A percentile compares a stretch with the other conserved stretches of the same genome.
These are phyloP conservation scores for Coniochaeta hoffmannii DNA, from an alignment of 2,329 filamentous ascomycete species.

Conservation along the genomic window DNA sequence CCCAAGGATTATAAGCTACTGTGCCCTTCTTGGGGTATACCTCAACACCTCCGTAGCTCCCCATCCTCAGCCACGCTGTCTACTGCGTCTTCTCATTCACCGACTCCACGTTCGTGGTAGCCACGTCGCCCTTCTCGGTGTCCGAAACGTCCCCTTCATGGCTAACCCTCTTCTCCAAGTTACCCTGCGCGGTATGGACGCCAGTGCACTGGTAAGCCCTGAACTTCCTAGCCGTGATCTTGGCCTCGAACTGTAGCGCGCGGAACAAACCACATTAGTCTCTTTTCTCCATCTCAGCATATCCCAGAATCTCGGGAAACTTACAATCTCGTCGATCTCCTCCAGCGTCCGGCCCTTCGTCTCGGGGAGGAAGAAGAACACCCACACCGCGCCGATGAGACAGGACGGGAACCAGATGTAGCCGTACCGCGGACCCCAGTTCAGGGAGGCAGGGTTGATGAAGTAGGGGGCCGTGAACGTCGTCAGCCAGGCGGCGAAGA, in stretches of 20 bases:
- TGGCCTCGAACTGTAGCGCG: constrained; percentile 22
- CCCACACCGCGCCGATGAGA: constrained; percentile 20
- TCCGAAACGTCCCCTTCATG: background rate
- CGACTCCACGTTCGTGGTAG: background rate
- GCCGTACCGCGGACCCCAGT: constrained; percentile 43
- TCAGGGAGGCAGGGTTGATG: constrained; percentile 39
- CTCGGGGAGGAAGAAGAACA: constrained; percentile 38
- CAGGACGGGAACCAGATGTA: constrained; percentile 40
- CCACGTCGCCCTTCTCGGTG: background rate
- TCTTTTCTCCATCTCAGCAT: constrained; percentile 3
- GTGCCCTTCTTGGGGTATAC: too few species aligned
- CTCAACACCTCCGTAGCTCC: too few species aligned
- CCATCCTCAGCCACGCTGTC: too few species aligned
- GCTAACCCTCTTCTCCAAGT: background rate
- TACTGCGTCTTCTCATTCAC: background rate
- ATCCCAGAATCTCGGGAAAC: background rate
- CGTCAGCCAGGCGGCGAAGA: constrained; percentile 43
- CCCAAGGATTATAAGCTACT: too few species aligned
- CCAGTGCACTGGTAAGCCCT: constrained; percentile 20
- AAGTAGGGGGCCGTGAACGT: constrained; percentile 48
- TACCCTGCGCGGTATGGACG: background rate
- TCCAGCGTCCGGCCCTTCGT: constrained; percentile 42
- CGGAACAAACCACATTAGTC: constrained; percentile 2
- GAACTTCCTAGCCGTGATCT: constrained; percentile 32
- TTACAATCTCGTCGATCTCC: constrained; percentile 44